Evolutionary conservation across 371 early-diverging fungal genomes (phyloP).

Genomic region (Mortierella sp.): DNA sequence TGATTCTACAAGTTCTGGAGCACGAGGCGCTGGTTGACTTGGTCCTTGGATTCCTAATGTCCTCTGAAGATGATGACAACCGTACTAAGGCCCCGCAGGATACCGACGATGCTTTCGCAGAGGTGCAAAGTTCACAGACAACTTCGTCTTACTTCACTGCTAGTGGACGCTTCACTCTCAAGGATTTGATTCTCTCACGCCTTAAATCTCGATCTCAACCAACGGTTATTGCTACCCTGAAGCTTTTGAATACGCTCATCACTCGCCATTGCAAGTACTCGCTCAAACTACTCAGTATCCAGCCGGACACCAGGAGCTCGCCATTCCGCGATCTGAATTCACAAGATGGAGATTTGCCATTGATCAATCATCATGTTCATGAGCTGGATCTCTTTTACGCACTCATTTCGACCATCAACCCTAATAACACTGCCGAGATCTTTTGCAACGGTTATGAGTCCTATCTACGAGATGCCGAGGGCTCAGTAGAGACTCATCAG

Average conservation of each 20-base stretch:
- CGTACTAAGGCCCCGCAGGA: conserved; percentile 11
- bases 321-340: conserved; percentile 47
- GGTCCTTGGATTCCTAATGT: conserved; percentile 83
- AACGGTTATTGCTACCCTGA: conserved; percentile 86
- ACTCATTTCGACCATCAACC: conserved; percentile 72
- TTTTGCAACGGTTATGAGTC: conserved; percentile 78
- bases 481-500: conserved; percentile 70
- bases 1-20: conserved; percentile 80
- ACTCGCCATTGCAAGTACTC: conserved; percentile 82
- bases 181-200: conserved; percentile 82
- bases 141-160: conserved; percentile 65
- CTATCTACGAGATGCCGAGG: conserved; percentile 84
- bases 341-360: conserved; percentile 33
- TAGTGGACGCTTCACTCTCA: conserved; percentile 76
- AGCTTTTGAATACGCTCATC: conserved; percentile 83
- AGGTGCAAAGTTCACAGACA: conserved; percentile 50
- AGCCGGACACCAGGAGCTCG: conserved; percentile 64
- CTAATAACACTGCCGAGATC: conserved; percentile 65
- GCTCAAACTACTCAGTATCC: conserved; percentile 75
- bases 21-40: conserved; percentile 82
- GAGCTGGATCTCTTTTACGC: conserved; percentile 80
- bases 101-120: conserved; percentile 46
- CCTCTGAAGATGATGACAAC: conserved; percentile 65
- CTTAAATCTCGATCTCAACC: conserved; percentile 79
- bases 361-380: conserved; percentile 74